phyloP scores from a whole-genome alignment of 495 filamentous ascomycete species.

The Pseudoneurospora amorphoporcata region DNA sequence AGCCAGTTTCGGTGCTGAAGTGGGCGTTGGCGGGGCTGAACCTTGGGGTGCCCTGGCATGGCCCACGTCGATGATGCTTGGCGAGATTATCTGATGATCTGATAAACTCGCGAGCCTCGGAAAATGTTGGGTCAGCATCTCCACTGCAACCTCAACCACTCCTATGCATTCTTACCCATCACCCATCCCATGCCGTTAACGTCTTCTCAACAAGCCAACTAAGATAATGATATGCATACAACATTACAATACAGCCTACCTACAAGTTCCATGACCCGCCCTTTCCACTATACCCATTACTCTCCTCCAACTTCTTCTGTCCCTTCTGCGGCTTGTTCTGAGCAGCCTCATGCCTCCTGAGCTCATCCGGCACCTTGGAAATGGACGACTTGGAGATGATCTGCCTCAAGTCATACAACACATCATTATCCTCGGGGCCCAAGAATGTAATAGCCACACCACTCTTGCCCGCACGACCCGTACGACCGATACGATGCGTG shows the following conservation, averaged over 20 bases:
- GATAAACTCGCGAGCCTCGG: not conserved
- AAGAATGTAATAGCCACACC: conserved; percentile 96
- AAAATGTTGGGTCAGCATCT: not conserved
- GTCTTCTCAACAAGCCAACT: not conserved
- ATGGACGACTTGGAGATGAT: conserved; percentile 91
- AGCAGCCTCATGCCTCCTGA: conserved; percentile 88
- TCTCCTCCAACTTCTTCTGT: conserved; percentile 21
- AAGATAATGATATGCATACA: not conserved
- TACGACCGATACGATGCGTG: conserved; percentile 95
- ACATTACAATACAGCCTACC: not conserved
- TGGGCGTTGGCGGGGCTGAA: not conserved
- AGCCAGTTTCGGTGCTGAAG: not conserved
- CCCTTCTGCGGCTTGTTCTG: conserved; percentile 56
- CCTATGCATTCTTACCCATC: not conserved
- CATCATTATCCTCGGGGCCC: conserved; percentile 83
- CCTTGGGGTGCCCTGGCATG: not conserved
- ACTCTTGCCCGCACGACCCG: conserved; percentile 94
- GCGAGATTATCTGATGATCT: not conserved
- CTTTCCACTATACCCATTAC: conserved; percentile 19
- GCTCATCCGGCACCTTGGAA: conserved; percentile 82
- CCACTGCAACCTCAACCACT: not conserved
- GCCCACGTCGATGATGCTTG: not conserved
- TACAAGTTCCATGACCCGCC: conserved; percentile 19
- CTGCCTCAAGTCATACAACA: conserved; percentile 93
- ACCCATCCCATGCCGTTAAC: not conserved